These are phyloP conservation scores for Leccinum colubrinum DNA, from an alignment of 1,284 basidiomycete species.

Conservation along the genomic window DNA sequence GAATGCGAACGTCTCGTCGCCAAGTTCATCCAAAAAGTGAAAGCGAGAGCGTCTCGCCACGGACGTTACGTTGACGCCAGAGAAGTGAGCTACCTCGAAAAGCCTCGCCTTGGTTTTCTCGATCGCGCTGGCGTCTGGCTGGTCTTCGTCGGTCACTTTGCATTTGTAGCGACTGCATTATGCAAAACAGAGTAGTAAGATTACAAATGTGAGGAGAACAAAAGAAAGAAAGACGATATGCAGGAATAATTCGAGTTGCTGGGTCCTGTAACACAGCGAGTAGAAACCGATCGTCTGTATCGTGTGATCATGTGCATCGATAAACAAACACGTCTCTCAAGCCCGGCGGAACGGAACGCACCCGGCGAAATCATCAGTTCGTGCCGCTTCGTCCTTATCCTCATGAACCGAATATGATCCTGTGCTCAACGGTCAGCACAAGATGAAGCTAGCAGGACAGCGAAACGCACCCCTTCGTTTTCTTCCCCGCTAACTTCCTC, in stretches of 20 bases:
- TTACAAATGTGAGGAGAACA: conserved; percentile 15
- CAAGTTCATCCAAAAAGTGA: too few relatives aligned
- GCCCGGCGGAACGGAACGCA: conserved; percentile 37
- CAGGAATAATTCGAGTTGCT: conserved; percentile 26
- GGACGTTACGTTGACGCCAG: background rate
- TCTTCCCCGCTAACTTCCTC: conserved; percentile 64
- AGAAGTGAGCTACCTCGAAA: conserved; percentile 26
- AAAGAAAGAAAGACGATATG: background rate
- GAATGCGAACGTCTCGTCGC: conserved; percentile 41
- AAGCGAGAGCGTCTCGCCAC: conserved; percentile 1
- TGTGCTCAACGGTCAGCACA: conserved; percentile 28
- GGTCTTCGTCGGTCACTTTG: background rate
- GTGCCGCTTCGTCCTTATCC: conserved; percentile 88
- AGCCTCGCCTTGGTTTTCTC: background rate
- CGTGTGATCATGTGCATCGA: background rate
- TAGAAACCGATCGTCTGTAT: conserved; percentile 78
- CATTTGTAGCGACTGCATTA: conserved; percentile 7
- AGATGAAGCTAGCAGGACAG: background rate
- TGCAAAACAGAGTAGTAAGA: conserved; percentile 10
- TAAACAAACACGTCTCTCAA: background rate
- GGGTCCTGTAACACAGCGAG: conserved; percentile 86
- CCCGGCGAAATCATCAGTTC: conserved; percentile 95
- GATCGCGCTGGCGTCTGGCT: background rate
- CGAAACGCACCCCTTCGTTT: conserved; percentile 48
- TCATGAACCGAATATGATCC: conserved; percentile 88